phyloP scores from a whole-genome alignment of 768 basidiomycete species.

The Boletus huronensis region DNA sequence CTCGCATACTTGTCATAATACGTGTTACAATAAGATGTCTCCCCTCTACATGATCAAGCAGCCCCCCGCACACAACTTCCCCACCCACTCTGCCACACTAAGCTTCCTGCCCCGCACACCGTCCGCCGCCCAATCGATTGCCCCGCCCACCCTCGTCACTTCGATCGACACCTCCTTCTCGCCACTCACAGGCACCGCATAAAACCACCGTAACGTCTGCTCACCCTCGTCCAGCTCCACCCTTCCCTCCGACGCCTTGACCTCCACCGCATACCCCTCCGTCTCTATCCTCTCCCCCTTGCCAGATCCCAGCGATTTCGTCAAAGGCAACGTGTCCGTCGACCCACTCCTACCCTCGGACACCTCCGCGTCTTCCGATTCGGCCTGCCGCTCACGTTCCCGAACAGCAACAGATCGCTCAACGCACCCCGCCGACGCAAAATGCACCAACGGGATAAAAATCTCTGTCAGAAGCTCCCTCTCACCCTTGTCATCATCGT shows the following conservation, averaged over 20 bases:
- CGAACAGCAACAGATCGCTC: constrained; percentile 13
- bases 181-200: constrained; percentile 32
- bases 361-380: not conserved
- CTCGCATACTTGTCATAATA: constrained; percentile 2
- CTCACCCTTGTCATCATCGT: constrained; percentile 18
- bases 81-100: constrained; percentile 3
- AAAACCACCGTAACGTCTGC: constrained; percentile 52
- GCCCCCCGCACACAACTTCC: constrained; percentile 14
- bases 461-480: constrained; percentile 75
- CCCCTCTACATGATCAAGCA: constrained; percentile 25
- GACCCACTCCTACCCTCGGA: constrained; percentile 11
- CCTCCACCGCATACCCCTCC: constrained; percentile 37
- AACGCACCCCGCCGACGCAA: constrained; percentile 46
- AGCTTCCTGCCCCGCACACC: not conserved
- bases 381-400: not conserved
- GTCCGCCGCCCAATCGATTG: constrained; percentile 28
- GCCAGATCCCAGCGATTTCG: not conserved
- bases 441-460: constrained; percentile 89
- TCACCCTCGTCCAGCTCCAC: constrained; percentile 46
- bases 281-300: constrained; percentile 13
- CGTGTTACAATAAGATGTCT: constrained; percentile 6
- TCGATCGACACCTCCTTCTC: constrained; percentile 37
- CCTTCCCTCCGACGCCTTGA: constrained; percentile 45
- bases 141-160: constrained; percentile 40
- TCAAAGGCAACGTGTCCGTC: constrained; percentile 10